Base-by-base conservation (phyloP, 2,329 filamentous ascomycete genomes). In the Monosporascus sp. region DNA sequence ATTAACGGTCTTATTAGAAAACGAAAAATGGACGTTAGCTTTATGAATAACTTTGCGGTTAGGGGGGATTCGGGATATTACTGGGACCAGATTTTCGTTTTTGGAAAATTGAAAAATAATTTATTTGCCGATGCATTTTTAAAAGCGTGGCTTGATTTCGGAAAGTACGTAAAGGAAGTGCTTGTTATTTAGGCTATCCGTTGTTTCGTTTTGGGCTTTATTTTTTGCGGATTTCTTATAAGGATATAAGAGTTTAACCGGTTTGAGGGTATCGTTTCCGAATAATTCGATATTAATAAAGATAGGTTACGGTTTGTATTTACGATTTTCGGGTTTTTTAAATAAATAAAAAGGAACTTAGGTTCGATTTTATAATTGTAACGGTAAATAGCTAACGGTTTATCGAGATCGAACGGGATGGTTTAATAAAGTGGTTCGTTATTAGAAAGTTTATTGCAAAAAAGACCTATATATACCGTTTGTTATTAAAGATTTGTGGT, bases 151-250 rank as follows among this genome's bases (percentile, higher is more conserved):
- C 63, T 73, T 56, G 70, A 78, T 57, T 62, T 78, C 1, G 70
- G 61, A 18, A 71, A 60, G 54, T 79, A 78, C 60, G 71, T 66
- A 0, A 71, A 70, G 52, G 72, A 79, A 58, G 71, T 77, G 3
- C 63, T 79, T 17, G 61, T 67, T 46, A 62, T 68, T n/a, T 67
- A 77, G 58, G 66, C 72, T 44, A 72, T 62, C 36, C 69, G 71
- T 55, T 68, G 72, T 24, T 79, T 77, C 56, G 70, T 76, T 51
- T 60, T 78, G 15, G 74, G 71, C 51, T 79, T 80, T 64, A 78
- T 74, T 2, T 53, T 79, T 11, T 79, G 68, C 52, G 68, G 73
- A 53, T 69, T 71, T 49, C 54, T 73, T 5, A 75, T 79, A 70
- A 69, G 72, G 49, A 52, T 79, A 67, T 25, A 7, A 75, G 64